Evolutionary conservation across 768 basidiomycete genomes (phyloP), one percentile per base, ranked within the genome.

Genomic region (Psilocybe cubensis): DNA sequence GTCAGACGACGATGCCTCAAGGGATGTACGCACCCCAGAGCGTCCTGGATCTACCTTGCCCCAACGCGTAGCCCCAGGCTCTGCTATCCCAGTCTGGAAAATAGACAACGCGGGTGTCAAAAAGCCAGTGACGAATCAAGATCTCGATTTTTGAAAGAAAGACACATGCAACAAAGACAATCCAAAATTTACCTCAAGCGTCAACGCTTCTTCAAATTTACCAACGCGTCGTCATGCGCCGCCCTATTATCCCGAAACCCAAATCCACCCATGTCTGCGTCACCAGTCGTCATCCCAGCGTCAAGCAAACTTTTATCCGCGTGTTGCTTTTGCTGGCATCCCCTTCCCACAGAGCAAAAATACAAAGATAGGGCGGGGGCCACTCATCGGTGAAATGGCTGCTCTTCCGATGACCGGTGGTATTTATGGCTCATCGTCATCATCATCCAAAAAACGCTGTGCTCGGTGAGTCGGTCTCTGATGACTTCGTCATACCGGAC

Each of bases 31-130:
- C 10, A 27, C 47, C 2, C 49, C 23, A 23, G 2, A 18, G 5
- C 17, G 3, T 10, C 21, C 44, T 17, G 3, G 31, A 33, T 38
- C 35, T 17, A 17, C 35, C 5, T 14, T 17, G 35, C n/a, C 35
- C 8, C 57, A 57, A 20, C 48, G 60, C 31, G 56, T 58, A 23
- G 51, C 60, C 38, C 57, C 58, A 21, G 54, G 64, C 49, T 63
- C 65, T 38, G 60, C 62, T 25, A 59, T 61, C 46, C 61, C 65
- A 21, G 62, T 68, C 11, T 70, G 64, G 68, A 70, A 64, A 52
- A 52, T 68, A 38, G 69, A 70, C 25, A 64, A 62, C 11, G 45
- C 54, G 23, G 58, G 58, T 20, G n/a, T 55, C 18, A 57, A 52
- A 24, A 59, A 59, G 28, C 62, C 66, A 24, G 64, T 63, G 23